Evolutionary conservation across 805 yeast genomes (phyloP), one percentile per base, ranked within the genome.

Genomic region (Candida morakotiae): DNA sequence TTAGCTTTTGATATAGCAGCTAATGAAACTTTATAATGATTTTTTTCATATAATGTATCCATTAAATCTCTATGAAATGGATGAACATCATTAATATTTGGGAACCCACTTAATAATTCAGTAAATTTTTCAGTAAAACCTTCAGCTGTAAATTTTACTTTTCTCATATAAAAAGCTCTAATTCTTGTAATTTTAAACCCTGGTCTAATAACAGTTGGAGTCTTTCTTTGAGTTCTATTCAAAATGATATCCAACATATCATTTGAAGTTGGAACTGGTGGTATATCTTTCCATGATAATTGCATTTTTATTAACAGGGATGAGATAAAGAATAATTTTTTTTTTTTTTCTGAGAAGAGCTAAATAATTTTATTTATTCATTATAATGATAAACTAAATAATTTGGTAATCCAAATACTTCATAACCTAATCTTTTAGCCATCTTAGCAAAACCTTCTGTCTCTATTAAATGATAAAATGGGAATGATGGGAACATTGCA

Each of bases 401-500:
- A 62, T 93, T 88, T 38, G 98, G 98, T 55, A 93, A 72, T 4
- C 99, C 99, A 56, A 71, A 83, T 16, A 89, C 88, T 51, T 83
- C 85, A 62, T 93, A 89, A 22, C 95, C 95, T 45, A 93, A 71
- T 50, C 98, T 73, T 61, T 88, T 87, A 30, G 96, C 96, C 98
- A 93, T 93, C 61, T 83, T 83, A n/a, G 93, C 97, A 63, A 93
- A 93, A 13, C 98, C 98, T 64, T 93, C 98, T 8, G 97, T 89
- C 68, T 93, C 98, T 46, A 93, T 88, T 60, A 93, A 73, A 60
- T 93, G 95, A 60, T 91, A 89, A 71, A 93, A 93, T 42, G 98
- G 93, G 77, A 93, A 93, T 34, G 94, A 86, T 13, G 99, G 98
- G 77, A 93, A 93, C 97, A 93, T 91, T 38, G 98, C 98, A 35